Percentiles rank a stretch among this genome's conserved stretches.
These are phyloP conservation scores for Corynascus novoguineensis DNA, from an alignment of 495 filamentous ascomycete genomes.

Conservation along the genomic window DNA sequence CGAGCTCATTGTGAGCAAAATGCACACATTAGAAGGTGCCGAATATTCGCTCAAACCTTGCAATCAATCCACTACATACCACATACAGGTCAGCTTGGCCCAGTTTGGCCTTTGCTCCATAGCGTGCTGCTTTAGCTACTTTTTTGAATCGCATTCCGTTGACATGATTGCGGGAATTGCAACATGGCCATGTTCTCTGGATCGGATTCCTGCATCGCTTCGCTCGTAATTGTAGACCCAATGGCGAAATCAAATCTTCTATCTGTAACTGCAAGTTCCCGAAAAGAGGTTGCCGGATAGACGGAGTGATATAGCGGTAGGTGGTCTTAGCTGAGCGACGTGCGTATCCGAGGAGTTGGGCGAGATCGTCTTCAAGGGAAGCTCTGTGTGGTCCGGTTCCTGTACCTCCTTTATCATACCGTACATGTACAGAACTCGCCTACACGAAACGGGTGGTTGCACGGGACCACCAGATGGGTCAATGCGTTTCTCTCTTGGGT, in stretches of 20 bases:
- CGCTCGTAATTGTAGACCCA: not conserved
- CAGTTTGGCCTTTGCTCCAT: too few relatives aligned
- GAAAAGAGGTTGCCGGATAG: not conserved
- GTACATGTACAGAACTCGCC: not conserved
- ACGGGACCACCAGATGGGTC: not conserved
- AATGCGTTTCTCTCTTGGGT: not conserved
- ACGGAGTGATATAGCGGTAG: not conserved
- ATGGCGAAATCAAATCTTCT: not conserved
- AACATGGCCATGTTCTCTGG: not conserved
- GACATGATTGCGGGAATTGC: not conserved
- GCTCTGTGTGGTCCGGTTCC: not conserved
- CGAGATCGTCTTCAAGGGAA: not conserved
- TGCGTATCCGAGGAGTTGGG: not conserved
- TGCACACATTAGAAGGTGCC: too few relatives aligned
- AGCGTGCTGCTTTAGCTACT: too few relatives aligned
- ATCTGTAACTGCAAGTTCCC: not conserved
- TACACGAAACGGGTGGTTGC: not conserved
- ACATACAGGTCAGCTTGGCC: too few relatives aligned
- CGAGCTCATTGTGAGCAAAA: too few relatives aligned
- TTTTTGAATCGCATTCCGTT: too few relatives aligned
- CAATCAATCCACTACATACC: too few relatives aligned
- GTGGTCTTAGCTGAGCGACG: not conserved
- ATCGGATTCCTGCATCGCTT: not conserved
- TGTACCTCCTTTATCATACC: not conserved
- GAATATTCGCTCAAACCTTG: too few relatives aligned